Evolutionary conservation across 352 stramenopile genomes (phyloP), one percentile per base, ranked within the genome.

Genomic region (Globisporangium ultimum): DNA sequence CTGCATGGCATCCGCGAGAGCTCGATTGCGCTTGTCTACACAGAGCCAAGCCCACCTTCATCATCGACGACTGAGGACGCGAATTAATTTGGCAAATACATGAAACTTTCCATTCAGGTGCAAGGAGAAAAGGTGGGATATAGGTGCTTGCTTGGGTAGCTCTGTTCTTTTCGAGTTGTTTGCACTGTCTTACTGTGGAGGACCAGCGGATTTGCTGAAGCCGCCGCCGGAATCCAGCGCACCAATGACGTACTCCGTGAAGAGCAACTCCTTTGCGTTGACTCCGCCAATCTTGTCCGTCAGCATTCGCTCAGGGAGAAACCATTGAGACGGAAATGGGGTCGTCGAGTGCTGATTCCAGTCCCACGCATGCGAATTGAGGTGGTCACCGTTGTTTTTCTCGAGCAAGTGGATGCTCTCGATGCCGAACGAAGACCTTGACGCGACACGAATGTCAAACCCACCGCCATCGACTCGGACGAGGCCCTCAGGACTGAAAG

Each of bases 1-100:
- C 64, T 94, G 43, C 72, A 82, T 41, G 70, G 74, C 15, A 78
- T 94, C 46, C 76, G 74, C 34, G 79, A 92, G 62, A 91, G 80
- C 61, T 71, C 82, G 20, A 73, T 90, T 48, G 82, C 78, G 17
- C 61, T 91, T 21, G 49, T 77, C 5, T 84, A 85, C 41, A 61
- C 86, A 53, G 79, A 88, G 64, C 72, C 28, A 36, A 36, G 28
- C 28, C 28, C 28, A 36, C 9, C 46, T n/a, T 48, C 55, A 24
- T 15, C 45, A 4, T 47, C 52, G 13, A 52, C 9, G 11, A 36
- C 11, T 8, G 47, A 52, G 13, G 28, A 36, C 28, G 24, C 20
- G 47, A 32, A 28, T 34, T 52, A 52, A 52, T n/a, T 36, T 36
- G 28, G 9, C 4, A 52, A 28, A 52, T 28, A 18, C 24, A 52